These are phyloP conservation scores for Trametes cingulata DNA, from an alignment of 768 basidiomycete species.

Conservation along the genomic window DNA sequence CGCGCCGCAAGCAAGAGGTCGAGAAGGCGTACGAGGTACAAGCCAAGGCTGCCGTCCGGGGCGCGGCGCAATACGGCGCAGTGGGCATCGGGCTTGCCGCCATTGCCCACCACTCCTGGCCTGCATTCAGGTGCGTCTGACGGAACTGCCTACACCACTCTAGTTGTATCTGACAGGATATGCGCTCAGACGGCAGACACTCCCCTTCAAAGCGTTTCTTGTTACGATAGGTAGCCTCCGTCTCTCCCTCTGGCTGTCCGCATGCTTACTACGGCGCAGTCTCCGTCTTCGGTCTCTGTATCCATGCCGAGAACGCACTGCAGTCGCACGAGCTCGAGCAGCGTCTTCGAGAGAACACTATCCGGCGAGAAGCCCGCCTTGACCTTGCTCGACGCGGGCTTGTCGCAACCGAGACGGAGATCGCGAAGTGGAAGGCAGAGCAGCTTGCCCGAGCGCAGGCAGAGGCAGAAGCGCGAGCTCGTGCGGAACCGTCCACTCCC, in stretches of 20 bases:
- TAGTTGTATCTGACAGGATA: not conserved
- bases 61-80: slow-evolving; percentile 51
- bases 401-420: slow-evolving; percentile 82
- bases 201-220: slow-evolving; percentile 80
- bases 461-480: not conserved
- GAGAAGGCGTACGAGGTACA: slow-evolving; percentile 30
- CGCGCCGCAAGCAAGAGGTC: slow-evolving; percentile 26
- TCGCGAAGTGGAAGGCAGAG: slow-evolving; percentile 72
- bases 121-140: slow-evolving; percentile 59
- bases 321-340: slow-evolving; percentile 66
- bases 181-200: slow-evolving; percentile 68
- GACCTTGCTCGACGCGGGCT: slow-evolving; percentile 75
- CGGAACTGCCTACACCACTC: not conserved
- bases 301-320: slow-evolving; percentile 76
- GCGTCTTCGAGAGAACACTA: slow-evolving; percentile 63
- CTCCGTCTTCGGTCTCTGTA: slow-evolving; percentile 65
- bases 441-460: slow-evolving; percentile 13
- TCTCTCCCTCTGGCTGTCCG: not conserved
- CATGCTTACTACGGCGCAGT: slow-evolving; percentile 38
- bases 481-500: not conserved
- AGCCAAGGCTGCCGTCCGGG: slow-evolving; percentile 39
- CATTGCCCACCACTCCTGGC: slow-evolving; percentile 71
- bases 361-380: slow-evolving; percentile 72
- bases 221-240: slow-evolving; percentile 62
- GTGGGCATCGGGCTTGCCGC: slow-evolving; percentile 62